A percentile compares a stretch with the other conserved stretches of the same genome.
Evolutionary conservation across 148 eudicot species (phyloP).

Genomic region (Fagopyrum homotropicum): DNA sequence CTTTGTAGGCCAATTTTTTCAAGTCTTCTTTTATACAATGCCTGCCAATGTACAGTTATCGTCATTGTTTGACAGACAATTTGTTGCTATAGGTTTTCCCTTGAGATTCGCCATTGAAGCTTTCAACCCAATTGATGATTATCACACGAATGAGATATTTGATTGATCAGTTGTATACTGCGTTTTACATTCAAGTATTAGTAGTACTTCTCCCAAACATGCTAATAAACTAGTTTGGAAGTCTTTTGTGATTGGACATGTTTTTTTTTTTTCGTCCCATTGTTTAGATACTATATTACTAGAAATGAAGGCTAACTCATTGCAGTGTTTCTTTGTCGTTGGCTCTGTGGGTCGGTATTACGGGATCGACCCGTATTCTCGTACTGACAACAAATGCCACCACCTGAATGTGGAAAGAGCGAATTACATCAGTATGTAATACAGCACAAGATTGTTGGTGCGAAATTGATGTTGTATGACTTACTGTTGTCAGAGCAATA

Average conservation of each 20-base stretch:
- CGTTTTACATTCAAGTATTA: background rate
- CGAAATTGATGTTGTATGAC: background rate
- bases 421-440: background rate
- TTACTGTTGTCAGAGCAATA: conserved; percentile 18
- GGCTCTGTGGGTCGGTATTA: conserved; percentile 5
- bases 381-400: conserved; percentile 6
- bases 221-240: background rate
- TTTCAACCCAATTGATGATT: background rate
- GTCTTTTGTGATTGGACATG: background rate
- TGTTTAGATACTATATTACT: background rate
- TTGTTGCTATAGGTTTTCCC: background rate
- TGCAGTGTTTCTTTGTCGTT: background rate
- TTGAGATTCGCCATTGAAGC: background rate
- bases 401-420: conserved; percentile 3
- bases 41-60: conserved; percentile 10
- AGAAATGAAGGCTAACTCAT: background rate
- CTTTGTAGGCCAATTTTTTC: conserved; percentile 2
- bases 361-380: background rate
- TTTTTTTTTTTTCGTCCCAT: no score
- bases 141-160: background rate
- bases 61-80: background rate
- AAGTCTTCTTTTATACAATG: conserved; percentile 9
- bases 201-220: background rate
- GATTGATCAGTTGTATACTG: background rate
- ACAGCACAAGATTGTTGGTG: background rate